Percentiles rank a stretch among this genome's conserved stretches.
These are phyloP conservation scores for Closterium sp. DNA, from an alignment of 139 green algal genomes.

Conservation along the genomic window DNA sequence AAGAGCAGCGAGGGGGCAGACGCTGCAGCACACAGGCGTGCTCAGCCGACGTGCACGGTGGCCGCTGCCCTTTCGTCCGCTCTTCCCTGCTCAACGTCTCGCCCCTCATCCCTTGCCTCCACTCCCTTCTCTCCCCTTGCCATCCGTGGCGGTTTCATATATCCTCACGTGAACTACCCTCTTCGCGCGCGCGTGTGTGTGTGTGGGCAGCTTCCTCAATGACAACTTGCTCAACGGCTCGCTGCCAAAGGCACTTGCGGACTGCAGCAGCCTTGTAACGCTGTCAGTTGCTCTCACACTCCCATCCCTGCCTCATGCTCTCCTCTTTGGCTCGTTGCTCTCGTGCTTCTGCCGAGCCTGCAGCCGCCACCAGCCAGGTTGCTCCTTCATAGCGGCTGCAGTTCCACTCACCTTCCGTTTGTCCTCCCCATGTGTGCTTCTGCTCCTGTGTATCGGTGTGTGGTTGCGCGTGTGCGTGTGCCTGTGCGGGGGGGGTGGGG, in stretches of 20 bases:
- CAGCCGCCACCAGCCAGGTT: neutral
- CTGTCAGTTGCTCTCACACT: neutral
- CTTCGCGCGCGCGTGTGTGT: neutral
- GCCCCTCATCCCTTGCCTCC: neutral
- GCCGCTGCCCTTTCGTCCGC: neutral
- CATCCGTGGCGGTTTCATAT: neutral
- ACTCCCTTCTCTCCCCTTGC: neutral
- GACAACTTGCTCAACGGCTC: neutral
- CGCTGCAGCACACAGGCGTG: too few relatives aligned
- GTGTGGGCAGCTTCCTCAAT: neutral
- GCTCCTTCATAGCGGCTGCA: neutral
- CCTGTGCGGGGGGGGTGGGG: too few relatives aligned
- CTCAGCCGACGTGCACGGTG: too few relatives aligned
- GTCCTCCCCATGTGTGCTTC: neutral
- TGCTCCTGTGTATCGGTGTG: neutral
- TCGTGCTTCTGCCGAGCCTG: neutral
- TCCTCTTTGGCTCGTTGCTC: neutral
- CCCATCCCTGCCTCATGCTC: neutral
- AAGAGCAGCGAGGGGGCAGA: too few relatives aligned
- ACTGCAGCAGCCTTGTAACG: neutral
- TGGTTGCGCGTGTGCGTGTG: neutral
- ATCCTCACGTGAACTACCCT: too few relatives aligned
- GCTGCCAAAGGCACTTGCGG: neutral
- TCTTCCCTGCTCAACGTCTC: too few relatives aligned
- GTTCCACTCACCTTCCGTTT: neutral